phyloP scores from a whole-genome alignment of 176 grass and related monocot genomes.

The Hsuehochloa calcarea region DNA sequence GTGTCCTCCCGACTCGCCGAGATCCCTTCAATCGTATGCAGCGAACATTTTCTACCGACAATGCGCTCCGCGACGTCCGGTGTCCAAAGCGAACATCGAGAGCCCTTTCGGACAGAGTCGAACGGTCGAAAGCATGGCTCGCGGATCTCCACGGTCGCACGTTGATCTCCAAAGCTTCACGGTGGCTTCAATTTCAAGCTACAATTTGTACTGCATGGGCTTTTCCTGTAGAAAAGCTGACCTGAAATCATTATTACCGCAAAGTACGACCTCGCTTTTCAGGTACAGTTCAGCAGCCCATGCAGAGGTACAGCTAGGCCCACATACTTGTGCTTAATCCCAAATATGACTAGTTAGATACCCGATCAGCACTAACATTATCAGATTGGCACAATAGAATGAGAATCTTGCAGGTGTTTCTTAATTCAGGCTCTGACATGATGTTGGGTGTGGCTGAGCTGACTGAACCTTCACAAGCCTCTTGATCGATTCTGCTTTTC shows the following conservation, averaged over 20 bases:
- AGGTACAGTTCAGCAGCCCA: not conserved
- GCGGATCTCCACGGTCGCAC: too few relatives aligned
- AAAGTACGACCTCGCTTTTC: not conserved
- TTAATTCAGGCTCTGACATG: not conserved
- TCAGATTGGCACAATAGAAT: not conserved
- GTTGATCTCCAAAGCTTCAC: too few relatives aligned
- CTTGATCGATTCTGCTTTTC: not conserved
- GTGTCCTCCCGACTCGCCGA: too few relatives aligned
- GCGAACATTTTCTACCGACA: too few relatives aligned
- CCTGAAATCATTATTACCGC: not conserved
- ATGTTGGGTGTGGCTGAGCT: not conserved
- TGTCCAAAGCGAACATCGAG: too few relatives aligned
- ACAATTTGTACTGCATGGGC: not conserved
- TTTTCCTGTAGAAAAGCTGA: not conserved
- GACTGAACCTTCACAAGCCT: conserved; percentile 24
- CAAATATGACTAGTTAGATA: not conserved
- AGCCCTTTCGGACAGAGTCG: too few relatives aligned
- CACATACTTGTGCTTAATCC: not conserved
- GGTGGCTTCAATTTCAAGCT: not conserved
- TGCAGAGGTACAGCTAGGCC: not conserved
- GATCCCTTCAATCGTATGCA: too few relatives aligned
- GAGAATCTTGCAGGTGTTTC: not conserved
- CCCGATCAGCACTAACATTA: not conserved
- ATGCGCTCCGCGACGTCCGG: too few relatives aligned
- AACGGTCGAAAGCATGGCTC: too few relatives aligned